Base-by-base conservation (phyloP, 225 moss, liverwort and hornwort species). In the Pseudoscleropodium purum region DNA sequence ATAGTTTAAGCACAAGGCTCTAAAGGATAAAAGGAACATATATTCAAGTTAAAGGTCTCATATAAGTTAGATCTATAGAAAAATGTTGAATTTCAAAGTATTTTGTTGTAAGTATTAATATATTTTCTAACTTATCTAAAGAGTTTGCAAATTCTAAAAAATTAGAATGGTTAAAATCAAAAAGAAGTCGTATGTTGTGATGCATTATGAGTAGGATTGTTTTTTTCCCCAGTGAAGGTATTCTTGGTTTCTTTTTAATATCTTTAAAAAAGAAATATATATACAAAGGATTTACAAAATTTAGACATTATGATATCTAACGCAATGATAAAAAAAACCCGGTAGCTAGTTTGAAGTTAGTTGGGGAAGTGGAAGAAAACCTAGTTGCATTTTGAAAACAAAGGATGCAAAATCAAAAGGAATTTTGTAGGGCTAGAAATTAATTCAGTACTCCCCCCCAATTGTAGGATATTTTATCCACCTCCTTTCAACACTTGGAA, bases 101-200 rank as follows among this genome's bases (percentile, higher is more conserved):
- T 76, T 49, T 33, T 75, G 7, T 51, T 4, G 7, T 20, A 20
- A 33, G 2, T 7, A 5, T 51, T 19, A 52, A 52, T 52, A 16
- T 5, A 52, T 52, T 52, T 52, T 52, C 52, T 52, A 54, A 54
- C 49, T 12, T 5, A 41, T 41, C 5, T 8, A 39, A 39, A 39
- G 1, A 11, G 7, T 33, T 18, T 13, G 5, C 25, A 11, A 25
- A 75, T 11, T 18, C 0, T 1, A 30, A 18, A 16, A 30, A 47
- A 18, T 4, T 4, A 6, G n/a, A 72, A 17, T 8, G 0, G 41
- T 26, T 13, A 7, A 33, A 49, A 51, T 49, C 20, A 33, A 6
- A 75, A 51, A 2, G 20, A 31, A 31, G 11, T 12, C 4, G 0
- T 49, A 39, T 31, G 8, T 47, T 30, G 0, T 30, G 0, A 7